phyloP scores from a whole-genome alignment of 176 grass and related monocot genomes.

The Avena atlantica region DNA sequence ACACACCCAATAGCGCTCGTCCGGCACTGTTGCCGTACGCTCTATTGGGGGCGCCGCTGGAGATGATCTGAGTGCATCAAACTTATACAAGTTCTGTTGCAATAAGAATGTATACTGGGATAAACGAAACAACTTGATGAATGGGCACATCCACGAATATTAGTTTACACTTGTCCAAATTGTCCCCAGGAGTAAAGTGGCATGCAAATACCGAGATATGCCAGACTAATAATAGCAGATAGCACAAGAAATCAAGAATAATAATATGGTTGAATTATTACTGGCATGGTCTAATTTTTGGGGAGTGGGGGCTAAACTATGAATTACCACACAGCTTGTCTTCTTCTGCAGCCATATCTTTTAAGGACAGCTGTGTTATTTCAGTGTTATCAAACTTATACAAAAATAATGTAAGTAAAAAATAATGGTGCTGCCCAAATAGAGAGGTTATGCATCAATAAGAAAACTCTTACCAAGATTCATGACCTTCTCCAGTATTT shows the following conservation, averaged over 20 bases:
- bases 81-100: slow-evolving; percentile 2
- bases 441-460: slow-evolving; percentile 26
- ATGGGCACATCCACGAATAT: not conserved
- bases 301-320: not conserved
- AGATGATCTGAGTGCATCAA: not conserved
- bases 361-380: slow-evolving; percentile 11
- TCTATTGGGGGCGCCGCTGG: too few species aligned
- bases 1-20: too few species aligned
- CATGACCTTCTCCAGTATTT: slow-evolving; percentile 49
- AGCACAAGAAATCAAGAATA: not conserved
- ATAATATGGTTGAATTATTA: not conserved
- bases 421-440: not conserved
- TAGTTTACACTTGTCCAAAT: not conserved
- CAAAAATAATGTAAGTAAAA: not conserved
- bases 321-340: slow-evolving; percentile 3
- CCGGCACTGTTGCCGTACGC: too few species aligned
- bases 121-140: slow-evolving; percentile 9
- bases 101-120: not conserved
- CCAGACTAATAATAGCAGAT: not conserved
- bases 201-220: not conserved
- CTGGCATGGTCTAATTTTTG: not conserved
- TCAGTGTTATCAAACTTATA: slow-evolving; percentile 7
- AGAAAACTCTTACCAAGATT: slow-evolving; percentile 69
- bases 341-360: slow-evolving; percentile 19
- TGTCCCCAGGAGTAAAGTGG: not conserved